Conservation (phyloP, 2,329 filamentous ascomycete genomes). For the Fusarium heterosporum region DNA sequence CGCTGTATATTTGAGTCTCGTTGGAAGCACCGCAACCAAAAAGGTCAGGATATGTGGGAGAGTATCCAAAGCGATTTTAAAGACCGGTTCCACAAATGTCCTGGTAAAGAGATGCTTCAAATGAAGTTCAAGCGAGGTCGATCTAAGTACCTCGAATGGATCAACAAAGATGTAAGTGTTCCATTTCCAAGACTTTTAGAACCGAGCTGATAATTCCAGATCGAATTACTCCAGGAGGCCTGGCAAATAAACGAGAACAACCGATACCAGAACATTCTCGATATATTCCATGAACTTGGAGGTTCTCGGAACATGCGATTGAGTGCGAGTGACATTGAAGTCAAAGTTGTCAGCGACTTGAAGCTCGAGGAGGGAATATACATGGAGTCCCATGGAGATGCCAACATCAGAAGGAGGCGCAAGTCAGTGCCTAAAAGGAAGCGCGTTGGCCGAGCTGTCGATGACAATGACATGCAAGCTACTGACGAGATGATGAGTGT, state of each 20-base stretch:
- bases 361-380: slow-evolving; percentile 55
- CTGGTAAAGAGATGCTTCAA: slow-evolving; percentile 63
- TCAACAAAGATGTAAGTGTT: slow-evolving; percentile 61
- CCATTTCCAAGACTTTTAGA: not conserved
- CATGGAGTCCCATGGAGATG: slow-evolving; percentile 54
- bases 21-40: slow-evolving; percentile 58
- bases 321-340: slow-evolving; percentile 62
- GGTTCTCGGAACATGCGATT: slow-evolving; percentile 63
- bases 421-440: slow-evolving; percentile 53
- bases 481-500: slow-evolving; percentile 58
- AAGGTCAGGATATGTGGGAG: slow-evolving; percentile 70
- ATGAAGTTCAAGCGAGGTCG: slow-evolving; percentile 67
- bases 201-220: slow-evolving; percentile 48
- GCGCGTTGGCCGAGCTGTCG: slow-evolving; percentile 38
- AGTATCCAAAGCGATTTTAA: slow-evolving; percentile 61
- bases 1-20: slow-evolving; percentile 63
- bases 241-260: slow-evolving; percentile 57
- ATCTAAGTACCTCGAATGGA: slow-evolving; percentile 62
- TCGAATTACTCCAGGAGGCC: slow-evolving; percentile 56
- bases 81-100: slow-evolving; percentile 50
- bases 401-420: slow-evolving; percentile 55
- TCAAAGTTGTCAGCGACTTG: slow-evolving; percentile 60
- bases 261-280: slow-evolving; percentile 57
- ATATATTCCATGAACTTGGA: slow-evolving; percentile 61
- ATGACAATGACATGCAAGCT: slow-evolving; percentile 40